Base-by-base conservation (phyloP, 2,329 filamentous ascomycete genomes). In the Monosporascus sp. region DNA sequence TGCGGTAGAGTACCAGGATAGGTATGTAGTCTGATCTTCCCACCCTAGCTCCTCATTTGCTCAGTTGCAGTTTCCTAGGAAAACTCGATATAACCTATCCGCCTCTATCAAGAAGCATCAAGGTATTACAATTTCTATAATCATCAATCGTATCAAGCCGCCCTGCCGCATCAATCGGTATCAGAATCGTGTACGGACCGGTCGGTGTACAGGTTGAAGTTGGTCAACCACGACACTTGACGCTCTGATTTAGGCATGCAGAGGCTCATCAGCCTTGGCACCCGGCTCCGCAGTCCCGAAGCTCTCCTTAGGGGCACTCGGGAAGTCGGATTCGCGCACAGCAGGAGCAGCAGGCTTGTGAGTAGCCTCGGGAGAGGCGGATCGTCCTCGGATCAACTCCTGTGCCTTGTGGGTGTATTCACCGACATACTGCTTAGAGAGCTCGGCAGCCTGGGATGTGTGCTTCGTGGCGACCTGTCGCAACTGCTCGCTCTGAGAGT, bases 351-450 rank as follows among this genome's bases (percentile, higher is more conserved):
- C 70, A 35, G 72, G 60, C 63, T 74, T 74, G 51, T 74, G 61
- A 49, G 69, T 65, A 58, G 68, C 63, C 62, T 75, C 72, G 51
- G 75, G 71, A 40, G 76, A 73, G 52, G 72, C 65, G 19, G 72
- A 70, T 56, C 72, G 73, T 61, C 78, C 78, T 54, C 78, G 77
- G 60, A 87, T 76, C 67, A 86, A 74, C 62, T 81, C 75, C 72
- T 86, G 84, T 52, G 85, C 84, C 78, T 87, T 87, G 67, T 78
- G 75, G 27, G 83, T 83, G 70, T 87, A 86, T 65, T 88, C 84
- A 41, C 81, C 83, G 63, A 85, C 78, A 64, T 87, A 86, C 68
- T 85, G 79, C 78, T 87, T 87, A 65, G 84, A 82, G 41, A 84
- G 72, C 63, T 81, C 76, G 49, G 84, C 80, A 58, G 84, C 81